Percentiles rank a stretch among this genome's conserved stretches.
Evolutionary conservation across 495 filamentous ascomycete genomes (phyloP).

Genomic region (Ascodesmis nigricans): DNA sequence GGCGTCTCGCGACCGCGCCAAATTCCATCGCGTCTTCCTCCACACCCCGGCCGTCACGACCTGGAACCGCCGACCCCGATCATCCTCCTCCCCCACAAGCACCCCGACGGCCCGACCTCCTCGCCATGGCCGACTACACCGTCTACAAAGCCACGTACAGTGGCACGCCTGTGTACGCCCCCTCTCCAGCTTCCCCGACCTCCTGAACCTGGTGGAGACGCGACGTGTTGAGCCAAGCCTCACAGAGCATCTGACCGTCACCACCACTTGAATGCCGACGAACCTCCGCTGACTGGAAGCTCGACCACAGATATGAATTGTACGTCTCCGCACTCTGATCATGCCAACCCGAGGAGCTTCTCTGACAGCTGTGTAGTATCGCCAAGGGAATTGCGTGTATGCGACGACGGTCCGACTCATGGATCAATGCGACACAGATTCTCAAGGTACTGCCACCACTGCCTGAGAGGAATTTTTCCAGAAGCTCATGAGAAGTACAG

Average conservation of each 20-base stretch:
- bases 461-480: background rate
- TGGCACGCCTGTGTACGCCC: constrained; percentile 21
- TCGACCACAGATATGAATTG: constrained; percentile 18
- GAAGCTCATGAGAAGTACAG: constrained; percentile 3
- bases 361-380: constrained; percentile 9
- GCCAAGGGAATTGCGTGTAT: constrained; percentile 39
- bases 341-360: background rate
- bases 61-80: too few species aligned
- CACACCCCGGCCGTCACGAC: too few species aligned
- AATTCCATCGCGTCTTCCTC: too few species aligned
- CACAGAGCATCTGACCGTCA: background rate
- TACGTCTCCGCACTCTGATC: constrained; percentile 9
- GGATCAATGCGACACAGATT: constrained; percentile 93
- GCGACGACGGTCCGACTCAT: constrained; percentile 70
- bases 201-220: background rate
- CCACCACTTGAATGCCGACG: background rate
- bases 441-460: constrained; percentile 38
- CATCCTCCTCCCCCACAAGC: too few species aligned
- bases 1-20: too few species aligned
- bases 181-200: background rate
- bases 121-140: constrained; percentile 9
- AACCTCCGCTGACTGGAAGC: constrained; percentile 10
- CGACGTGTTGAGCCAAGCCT: constrained; percentile 2
- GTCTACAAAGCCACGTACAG: constrained; percentile 23
- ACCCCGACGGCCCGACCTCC: too few species aligned